These are phyloP conservation scores for Aspergillus phoenicis DNA, from an alignment of 2,329 filamentous ascomycete species.

Conservation along the genomic window DNA sequence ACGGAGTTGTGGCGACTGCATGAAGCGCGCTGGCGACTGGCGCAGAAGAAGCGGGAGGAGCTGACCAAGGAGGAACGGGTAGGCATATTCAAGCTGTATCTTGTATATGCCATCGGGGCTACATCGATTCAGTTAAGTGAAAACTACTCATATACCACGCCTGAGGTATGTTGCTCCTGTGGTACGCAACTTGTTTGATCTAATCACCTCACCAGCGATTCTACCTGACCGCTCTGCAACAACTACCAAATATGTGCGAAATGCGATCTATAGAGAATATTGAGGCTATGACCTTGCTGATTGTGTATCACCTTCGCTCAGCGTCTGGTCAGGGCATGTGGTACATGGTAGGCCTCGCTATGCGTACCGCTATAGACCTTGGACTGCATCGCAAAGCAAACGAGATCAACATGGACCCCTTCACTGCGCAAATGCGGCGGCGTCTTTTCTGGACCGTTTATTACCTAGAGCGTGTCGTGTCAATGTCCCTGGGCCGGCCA, in stretches of 20 bases:
- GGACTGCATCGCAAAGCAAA: conserved; percentile 54
- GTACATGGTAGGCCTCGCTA: conserved; percentile 59
- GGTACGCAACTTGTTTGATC: not conserved
- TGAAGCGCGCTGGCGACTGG: conserved; percentile 42
- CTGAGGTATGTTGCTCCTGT: conserved; percentile 40
- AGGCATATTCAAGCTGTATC: conserved; percentile 55
- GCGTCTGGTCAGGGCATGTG: conserved; percentile 55
- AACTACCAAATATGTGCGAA: conserved; percentile 53
- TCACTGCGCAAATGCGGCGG: conserved; percentile 49
- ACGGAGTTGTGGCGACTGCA: conserved; percentile 51
- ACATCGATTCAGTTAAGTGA: conserved; percentile 54
- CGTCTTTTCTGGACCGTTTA: conserved; percentile 58
- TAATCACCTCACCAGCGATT: conserved; percentile 41
- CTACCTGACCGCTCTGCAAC: conserved; percentile 54
- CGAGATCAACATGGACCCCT: conserved; percentile 45
- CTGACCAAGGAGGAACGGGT: conserved; percentile 44
- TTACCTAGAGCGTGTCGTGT: conserved; percentile 53
- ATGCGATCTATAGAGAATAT: conserved; percentile 55
- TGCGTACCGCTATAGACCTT: conserved; percentile 57
- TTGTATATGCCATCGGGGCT: conserved; percentile 57
- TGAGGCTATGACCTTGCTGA: conserved; percentile 55
- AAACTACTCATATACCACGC: conserved; percentile 46
- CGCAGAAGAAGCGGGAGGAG: conserved; percentile 40
- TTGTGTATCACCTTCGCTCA: conserved; percentile 56
- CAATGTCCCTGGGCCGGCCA: conserved; percentile 54